Evolutionary conservation across 306 rosid genomes (phyloP), one percentile per base, ranked within the genome.

Genomic region (Acacia confusa): DNA sequence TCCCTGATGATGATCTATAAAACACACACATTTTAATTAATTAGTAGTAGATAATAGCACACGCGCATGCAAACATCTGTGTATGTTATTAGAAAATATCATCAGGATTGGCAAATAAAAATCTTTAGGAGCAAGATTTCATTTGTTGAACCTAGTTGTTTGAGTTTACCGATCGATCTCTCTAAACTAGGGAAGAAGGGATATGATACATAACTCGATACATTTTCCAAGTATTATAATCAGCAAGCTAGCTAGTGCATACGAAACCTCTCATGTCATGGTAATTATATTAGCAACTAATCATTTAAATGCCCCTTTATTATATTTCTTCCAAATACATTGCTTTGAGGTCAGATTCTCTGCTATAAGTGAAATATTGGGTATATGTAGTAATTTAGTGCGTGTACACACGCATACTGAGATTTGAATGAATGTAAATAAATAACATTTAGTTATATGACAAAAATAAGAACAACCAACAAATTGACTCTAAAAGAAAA

Each of bases 1-100:
- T 61, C 69, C 64, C 44, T 9, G 28, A 38, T 8, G 25, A 36
- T 14, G 63, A 81, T 85, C 87, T 84, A 86, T 8, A 12, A 19
- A 30, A 28, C 38, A 30, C 38, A 28, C 68, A 27, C 20, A 19
- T 6, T 50, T 47, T 12, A n/a, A 50, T 50, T 15, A 50, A 44
- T 44, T 24, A 58, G 50, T 55, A 22, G 15, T 14, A 63, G 38
- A 27, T 3, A 14, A 16, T 9, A 36, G 48, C 4, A 67, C 67
- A 70, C 27, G 34, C 3, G 34, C 34, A 30, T 4, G 3, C 34
- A 30, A 30, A 30, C 34, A 30, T 30, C 3, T 30, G 34, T 30
- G 34, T 30, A 30, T 30, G 34, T 30, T 30, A 30, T 30, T 30
- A 30, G 34, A 30, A 30, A 30, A 30, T 2, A 30, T 30, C 34